Evolutionary conservation across 495 filamentous ascomycete species (phyloP), one percentile per base, ranked within the genome.

Genomic region (Paragyromitra xinjiangensis): DNA sequence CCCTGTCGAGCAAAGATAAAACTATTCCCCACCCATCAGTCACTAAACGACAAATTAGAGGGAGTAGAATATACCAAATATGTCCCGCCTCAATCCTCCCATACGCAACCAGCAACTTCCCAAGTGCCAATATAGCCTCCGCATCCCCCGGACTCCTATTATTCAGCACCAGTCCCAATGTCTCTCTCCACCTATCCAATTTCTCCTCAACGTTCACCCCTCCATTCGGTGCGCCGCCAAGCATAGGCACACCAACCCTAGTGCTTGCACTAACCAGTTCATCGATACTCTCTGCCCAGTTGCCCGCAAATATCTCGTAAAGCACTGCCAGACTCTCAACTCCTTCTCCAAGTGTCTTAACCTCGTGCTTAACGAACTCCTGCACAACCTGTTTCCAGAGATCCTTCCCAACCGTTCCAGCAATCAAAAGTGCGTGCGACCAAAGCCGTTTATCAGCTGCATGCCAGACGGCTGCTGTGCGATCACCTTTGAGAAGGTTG

Each of bases 211-310:
- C 91, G 80, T 90, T 93, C 73, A 96, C 87, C 5, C 19, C 58
- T 24, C 73, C 72, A 14, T 74, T 77, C 7, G 71, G 64, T 9
- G 62, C 62, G 19, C 77, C 73, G n/a, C 77, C 78, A 16, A 82
- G 61, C 86, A 99, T 91, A 82, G 95, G 93, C 72, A 98, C 88
- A 5, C 96, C 96, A 59, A 94, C 93, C 42, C 96, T 89, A 51
- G 95, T 96, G 69, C 94, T 95, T 26, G 91, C 91, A 9, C 95
- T 95, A n/a, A 99, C 95, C 59, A 99, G 89, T 80, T 98, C 94
- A 83, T 99, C 95, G 40, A 98, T 89, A 75, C 94, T 95, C 77
- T 98, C 96, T 70, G 98, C 95, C 72, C 91, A 89, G 80, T 97
- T 98, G 0, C 95, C 94, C 39, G 94, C 94, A 73, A 99, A 92